Percentiles rank a stretch among this genome's conserved stretches.
Evolutionary conservation across 495 filamentous ascomycete genomes (phyloP).

Genomic region (Aspergillus bertholletiae): DNA sequence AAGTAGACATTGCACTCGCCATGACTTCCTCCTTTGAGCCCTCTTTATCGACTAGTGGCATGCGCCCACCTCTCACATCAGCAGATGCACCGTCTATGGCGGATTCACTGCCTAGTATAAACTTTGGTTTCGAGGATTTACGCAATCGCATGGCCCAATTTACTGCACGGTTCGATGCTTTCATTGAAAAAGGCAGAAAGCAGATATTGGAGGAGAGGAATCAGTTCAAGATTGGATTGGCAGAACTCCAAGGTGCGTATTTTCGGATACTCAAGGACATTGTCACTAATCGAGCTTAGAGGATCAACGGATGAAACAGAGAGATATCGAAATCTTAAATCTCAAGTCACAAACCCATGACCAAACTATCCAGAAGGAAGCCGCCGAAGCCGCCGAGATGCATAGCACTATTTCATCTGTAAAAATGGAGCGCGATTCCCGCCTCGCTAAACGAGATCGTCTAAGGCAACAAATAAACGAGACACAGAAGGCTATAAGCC

Average conservation of each 20-base stretch:
- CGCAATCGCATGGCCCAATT: conserved; percentile 94
- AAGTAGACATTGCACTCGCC: conserved; percentile 1
- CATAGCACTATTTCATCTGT: conserved; percentile 74
- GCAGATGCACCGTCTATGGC: conserved; percentile 63
- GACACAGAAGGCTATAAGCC: conserved; percentile 65
- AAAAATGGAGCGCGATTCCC: conserved; percentile 69
- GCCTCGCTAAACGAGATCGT: conserved; percentile 65
- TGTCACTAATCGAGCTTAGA: conserved; percentile 52
- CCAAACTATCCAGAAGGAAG: conserved; percentile 80
- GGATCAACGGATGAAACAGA: conserved; percentile 83
- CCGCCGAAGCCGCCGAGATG: conserved; percentile 84
- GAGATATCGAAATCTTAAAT: conserved; percentile 79
- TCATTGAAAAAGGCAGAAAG: conserved; percentile 87
- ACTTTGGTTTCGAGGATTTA: conserved; percentile 94
- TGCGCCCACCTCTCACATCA: conserved; percentile 64
- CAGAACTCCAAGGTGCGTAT: conserved; percentile 77
- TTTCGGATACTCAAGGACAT: background rate
- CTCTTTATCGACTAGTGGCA: conserved; percentile 67
- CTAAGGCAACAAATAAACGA: conserved; percentile 75
- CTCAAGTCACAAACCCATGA: conserved; percentile 73
- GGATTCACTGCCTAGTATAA: conserved; percentile 81
- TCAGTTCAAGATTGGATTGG: conserved; percentile 84
- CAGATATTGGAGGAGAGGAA: conserved; percentile 89
- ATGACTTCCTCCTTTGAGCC: conserved; percentile 76
- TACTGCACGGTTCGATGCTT: conserved; percentile 85